phyloP scores from a whole-genome alignment of 1,284 basidiomycete species.

The Hemileia vastatrix region DNA sequence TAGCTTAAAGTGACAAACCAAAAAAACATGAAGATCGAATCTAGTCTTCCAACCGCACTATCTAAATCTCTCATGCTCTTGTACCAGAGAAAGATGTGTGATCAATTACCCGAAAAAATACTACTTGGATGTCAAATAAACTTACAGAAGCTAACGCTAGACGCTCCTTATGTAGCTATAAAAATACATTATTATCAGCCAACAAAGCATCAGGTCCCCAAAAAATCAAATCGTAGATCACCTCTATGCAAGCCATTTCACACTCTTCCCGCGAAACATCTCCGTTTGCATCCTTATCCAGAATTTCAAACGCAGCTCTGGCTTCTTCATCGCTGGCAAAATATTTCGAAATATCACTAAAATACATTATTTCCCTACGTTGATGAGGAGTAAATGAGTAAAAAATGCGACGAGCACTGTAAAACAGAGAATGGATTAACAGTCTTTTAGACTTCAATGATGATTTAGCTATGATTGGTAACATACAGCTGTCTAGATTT shows the following conservation, averaged over 20 bases:
- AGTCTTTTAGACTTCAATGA: slow-evolving; percentile 2
- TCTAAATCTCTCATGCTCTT: slow-evolving; percentile 77
- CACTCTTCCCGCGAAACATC: slow-evolving; percentile 65
- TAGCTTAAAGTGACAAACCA: too few relatives aligned
- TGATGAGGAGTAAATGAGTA: slow-evolving; percentile 69
- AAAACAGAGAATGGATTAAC: neutral
- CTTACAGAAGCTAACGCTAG: slow-evolving; percentile 60
- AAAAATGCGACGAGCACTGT: slow-evolving; percentile 68
- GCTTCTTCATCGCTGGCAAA: slow-evolving; percentile 63
- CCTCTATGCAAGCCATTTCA: slow-evolving; percentile 60
- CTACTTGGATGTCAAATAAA: neutral
- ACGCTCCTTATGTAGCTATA: slow-evolving; percentile 71
- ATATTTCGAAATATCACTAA: slow-evolving; percentile 63
- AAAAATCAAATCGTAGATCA: slow-evolving; percentile 29
- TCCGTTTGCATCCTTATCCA: slow-evolving; percentile 76
- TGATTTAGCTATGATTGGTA: neutral
- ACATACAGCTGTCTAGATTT: slow-evolving; percentile 64
- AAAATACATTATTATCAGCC: too few relatives aligned
- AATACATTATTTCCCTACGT: slow-evolving; percentile 52
- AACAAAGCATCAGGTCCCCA: slow-evolving; percentile 31
- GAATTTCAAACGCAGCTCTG: slow-evolving; percentile 56
- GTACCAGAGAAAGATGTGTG: neutral
- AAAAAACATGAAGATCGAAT: slow-evolving; percentile 37
- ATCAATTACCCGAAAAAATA: neutral
- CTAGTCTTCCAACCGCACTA: slow-evolving; percentile 64